Base-by-base conservation (phyloP, 331 rosid species). In the Quercus phellos region DNA sequence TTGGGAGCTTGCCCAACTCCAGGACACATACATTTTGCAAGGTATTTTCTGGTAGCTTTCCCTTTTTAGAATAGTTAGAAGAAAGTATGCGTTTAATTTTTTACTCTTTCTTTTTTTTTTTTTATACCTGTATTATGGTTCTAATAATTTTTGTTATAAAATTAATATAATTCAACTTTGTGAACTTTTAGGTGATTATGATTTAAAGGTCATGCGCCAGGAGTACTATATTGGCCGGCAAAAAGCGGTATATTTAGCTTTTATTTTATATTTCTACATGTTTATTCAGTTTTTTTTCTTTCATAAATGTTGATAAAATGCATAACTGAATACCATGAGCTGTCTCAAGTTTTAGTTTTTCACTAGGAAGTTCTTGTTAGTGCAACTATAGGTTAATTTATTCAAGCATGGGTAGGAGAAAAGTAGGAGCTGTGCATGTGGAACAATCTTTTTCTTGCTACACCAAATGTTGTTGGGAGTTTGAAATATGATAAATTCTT, bases 1-100 rank as follows among this genome's bases (percentile, higher is more conserved):
- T 75, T 95, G 97, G 99, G 97, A 95, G 85, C 85, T 95, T 78
- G 99, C 98, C 86, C 98, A 92, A 86, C 97, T 95, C 82, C 98
- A 95, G 83, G 97, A 95, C 81, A 95, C 99, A 2, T 92, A 95
- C 83, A 93, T 95, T 85, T 90, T 95, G 86, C 99, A 95, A 82
- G 96, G 98, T 89, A 84, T 55, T 74, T 51, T 74, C 72, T 8
- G 8, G 4, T 46, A 55, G 55, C 53, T 77, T 55, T 51, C 72
- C 63, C 56, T 72, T 46, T 86, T n/a, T 22, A 75, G 51, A 75
- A 22, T 54, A 60, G 51, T 78, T 17, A 61, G 81, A 79, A 70
- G 75, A 22, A 68, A 38, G 53, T n/a, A 35, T 5, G 11, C 2
- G 6, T 70, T 63, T 74, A 50, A 16, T 29, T 66, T 76, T 63